Conservation (phyloP, 805 yeast genomes). For the Cyberlindnera euphorbiiphila region DNA sequence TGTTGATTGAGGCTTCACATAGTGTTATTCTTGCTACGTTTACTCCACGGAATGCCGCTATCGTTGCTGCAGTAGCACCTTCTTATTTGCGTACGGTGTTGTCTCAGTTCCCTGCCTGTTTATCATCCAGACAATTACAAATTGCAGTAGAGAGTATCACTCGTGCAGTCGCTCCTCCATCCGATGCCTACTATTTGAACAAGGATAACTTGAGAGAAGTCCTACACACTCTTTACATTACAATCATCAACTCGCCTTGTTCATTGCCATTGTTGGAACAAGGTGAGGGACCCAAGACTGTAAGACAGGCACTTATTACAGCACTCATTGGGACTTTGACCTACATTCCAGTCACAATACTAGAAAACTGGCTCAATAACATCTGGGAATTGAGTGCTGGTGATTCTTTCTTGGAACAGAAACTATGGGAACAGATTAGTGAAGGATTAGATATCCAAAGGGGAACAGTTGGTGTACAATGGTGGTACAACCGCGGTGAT, state of each 20-base stretch:
- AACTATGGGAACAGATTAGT: constrained; percentile 51
- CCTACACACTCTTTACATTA: constrained; percentile 38
- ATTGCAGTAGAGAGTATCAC: constrained; percentile 58
- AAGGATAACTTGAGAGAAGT: constrained; percentile 32
- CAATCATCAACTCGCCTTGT: constrained; percentile 38
- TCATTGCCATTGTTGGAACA: constrained; percentile 23
- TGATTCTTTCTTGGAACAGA: constrained; percentile 31
- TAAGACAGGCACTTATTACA: constrained; percentile 45
- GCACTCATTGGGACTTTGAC: constrained; percentile 51
- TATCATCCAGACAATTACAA: constrained; percentile 52
- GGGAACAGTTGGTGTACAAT: constrained; percentile 48
- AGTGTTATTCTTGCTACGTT: constrained; percentile 47
- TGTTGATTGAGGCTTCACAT: constrained; percentile 58
- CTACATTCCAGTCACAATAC: constrained; percentile 40
- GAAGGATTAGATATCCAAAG: constrained; percentile 57
- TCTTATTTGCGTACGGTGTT: constrained; percentile 45
- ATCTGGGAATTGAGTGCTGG: constrained; percentile 35
- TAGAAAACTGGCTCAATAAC: constrained; percentile 45
- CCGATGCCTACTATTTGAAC: constrained; percentile 30
- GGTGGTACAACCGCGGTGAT: constrained; percentile 52
- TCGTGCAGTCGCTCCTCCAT: constrained; percentile 37
- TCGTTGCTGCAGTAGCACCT: constrained; percentile 26
- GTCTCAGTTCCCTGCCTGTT: constrained; percentile 50
- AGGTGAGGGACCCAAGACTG: constrained; percentile 28
- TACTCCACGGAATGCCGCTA: constrained; percentile 22